Base-by-base conservation (phyloP, 768 basidiomycete genomes). In the Rhodotorula sphaerocarpa region DNA sequence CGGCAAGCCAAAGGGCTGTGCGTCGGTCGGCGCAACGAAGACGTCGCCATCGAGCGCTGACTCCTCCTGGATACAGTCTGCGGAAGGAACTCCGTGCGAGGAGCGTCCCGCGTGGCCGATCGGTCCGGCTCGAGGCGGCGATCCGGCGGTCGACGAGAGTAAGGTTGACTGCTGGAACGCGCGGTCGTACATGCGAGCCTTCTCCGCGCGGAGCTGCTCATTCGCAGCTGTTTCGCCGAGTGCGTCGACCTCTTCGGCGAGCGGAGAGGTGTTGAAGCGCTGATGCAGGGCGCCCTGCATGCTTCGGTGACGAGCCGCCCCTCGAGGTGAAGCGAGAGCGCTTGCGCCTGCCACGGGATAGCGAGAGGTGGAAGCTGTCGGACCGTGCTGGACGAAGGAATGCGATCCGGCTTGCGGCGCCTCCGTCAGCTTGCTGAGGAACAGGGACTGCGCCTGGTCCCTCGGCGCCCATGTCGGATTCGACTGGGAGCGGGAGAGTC, bases 361-460 rank as follows among this genome's bases (percentile, higher is more conserved):
- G 21, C 41, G 28, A 10, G 34, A 21, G 3, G 42, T 21, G n/a
- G 21, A 33, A n/a, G 25, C 31, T 16, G 45, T 39, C 31, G 18
- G 61, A 27, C 28, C 28, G 55, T 4, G 46, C 43, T 6, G 5
- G 28, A 4, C n/a, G 12, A 7, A 12, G 28, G 11, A 25, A 30
- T 27, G 6, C 47, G 7, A 11, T 48, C 2, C 12, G 46, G 10
- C 2, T 25, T 9, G 5, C 5, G 34, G 55, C 25, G 50, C 43
- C 16, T 76, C 75, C 14, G 73, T 72, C 78, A 97, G 83, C 51
- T 87, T 82, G 67, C 81, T 86, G 56, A 97, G 83, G 75, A 90
- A 96, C 18, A 95, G 79, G 3, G 91, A 96, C 18, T 90, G 86
- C 6, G 88, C 82, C 1, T 90, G 90, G 73, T 99, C 92, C 1